phyloP scores from a whole-genome alignment of 192 early-diverging fungal genomes.

The Coemansia sp. region DNA sequence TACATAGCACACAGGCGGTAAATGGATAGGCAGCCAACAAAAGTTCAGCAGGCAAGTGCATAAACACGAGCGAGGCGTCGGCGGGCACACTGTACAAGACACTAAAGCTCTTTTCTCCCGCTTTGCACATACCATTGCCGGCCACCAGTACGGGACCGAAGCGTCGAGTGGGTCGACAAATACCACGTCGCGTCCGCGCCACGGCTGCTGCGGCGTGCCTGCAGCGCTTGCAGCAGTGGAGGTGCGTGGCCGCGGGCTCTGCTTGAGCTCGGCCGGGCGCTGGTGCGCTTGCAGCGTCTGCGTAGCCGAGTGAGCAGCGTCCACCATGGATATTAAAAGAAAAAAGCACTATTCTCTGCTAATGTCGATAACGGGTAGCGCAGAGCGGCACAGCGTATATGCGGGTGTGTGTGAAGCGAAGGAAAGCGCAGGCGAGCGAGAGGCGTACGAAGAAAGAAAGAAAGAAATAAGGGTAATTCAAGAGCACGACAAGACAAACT shows the following conservation, averaged over 20 bases:
- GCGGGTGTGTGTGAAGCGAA: neutral
- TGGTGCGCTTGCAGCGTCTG: constrained; percentile 1
- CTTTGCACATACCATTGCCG: constrained; percentile 56
- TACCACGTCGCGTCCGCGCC: constrained; percentile 59
- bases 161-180: constrained; percentile 70
- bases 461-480: no score
- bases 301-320: neutral
- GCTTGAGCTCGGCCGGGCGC: constrained; percentile 8
- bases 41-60: neutral
- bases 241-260: constrained; percentile 1
- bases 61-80: no score
- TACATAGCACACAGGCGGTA: constrained; percentile 8
- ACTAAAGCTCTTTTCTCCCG: no score
- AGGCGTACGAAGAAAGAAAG: no score
- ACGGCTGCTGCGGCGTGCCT: constrained; percentile 13
- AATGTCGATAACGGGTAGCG: neutral
- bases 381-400: neutral
- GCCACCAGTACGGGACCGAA: constrained; percentile 65
- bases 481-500: no score
- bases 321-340: neutral
- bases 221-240: neutral
- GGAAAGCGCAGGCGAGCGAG: no score
- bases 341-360: neutral
- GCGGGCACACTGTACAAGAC: no score
- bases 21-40: neutral